Base-by-base conservation (phyloP, 2,329 filamentous ascomycete species). In the Torrubiellomyces zombiae region DNA sequence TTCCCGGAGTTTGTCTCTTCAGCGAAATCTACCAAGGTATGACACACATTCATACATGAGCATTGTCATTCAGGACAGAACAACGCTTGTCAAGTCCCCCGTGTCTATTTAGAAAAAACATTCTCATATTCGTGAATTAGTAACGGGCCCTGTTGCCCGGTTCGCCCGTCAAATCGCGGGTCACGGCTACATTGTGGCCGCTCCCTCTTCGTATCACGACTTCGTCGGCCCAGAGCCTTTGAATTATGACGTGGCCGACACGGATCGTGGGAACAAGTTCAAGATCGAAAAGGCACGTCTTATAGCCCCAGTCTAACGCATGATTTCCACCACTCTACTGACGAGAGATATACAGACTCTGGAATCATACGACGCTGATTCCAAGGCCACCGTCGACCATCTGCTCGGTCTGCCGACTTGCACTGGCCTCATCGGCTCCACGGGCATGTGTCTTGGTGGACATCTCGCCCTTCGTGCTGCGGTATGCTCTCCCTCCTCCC, bases 21-120 rank as follows among this genome's bases (percentile, higher is more conserved):
- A 85, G 76, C 39, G 85, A 94, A 55, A 94, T 94, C 42, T 94
- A 94, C 45, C 85, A 94, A 72, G 83, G 82, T 83, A 50, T 29
- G 43, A 31, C 20, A 21, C 8, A 5, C 24, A 15, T 15, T 24
- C 14, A 11, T 7, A n/a, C n/a, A n/a, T n/a, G n/a, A n/a, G n/a
- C n/a, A n/a, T n/a, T n/a, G n/a, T n/a, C n/a, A n/a, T n/a, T n/a
- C n/a, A n/a, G n/a, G n/a, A n/a, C n/a, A n/a, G n/a, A n/a, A n/a
- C n/a, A n/a, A n/a, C n/a, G n/a, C n/a, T n/a, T n/a, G n/a, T n/a
- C n/a, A n/a, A n/a, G n/a, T n/a, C n/a, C n/a, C n/a, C n/a, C n/a
- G n/a, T n/a, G n/a, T n/a, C n/a, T n/a, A n/a, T n/a, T n/a, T n/a
- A n/a, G n/a, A n/a, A n/a, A n/a, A n/a, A n/a, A n/a, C n/a, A n/a